Evolutionary conservation across 2,329 filamentous ascomycete genomes (phyloP), one percentile per base, ranked within the genome.

Genomic region (Huntiella bhutanensis): DNA sequence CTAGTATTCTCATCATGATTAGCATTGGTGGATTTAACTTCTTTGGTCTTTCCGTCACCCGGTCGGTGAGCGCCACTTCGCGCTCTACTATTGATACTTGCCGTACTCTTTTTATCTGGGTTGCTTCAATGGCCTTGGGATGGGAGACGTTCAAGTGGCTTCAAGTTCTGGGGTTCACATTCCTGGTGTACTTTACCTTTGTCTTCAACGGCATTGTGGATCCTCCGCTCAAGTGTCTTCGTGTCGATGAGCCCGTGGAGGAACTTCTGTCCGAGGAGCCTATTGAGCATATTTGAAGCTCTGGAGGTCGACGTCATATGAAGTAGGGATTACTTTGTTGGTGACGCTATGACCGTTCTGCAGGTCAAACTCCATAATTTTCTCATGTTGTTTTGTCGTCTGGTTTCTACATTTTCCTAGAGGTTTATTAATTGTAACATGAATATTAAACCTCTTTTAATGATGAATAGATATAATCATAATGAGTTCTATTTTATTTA

Each of bases 81-180:
- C 77, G 91, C 51, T 93, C 85, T 32, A 96, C 88, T 32, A 96
- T 98, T 55, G 91, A 98, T 61, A 98, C 91, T 1, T 96, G 87
- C 68, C 78, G 88, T 36, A 98, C 91, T 0, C 73, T 98, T 1
- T 96, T 98, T 65, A 96, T 98, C 63, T 98, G 91, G 91, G 72
- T 98, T 22, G 83, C 94, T 11, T 93, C 85, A 13, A 73, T 98
- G 4, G 84, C 82, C 3, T 73, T 98, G 2, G 87, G 87, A 51
- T 98, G 91, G 91, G 91, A 98, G 65, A 79, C 76, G 0, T 96
- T 98, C 73, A 96, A 96, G 64, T 92, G 84, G 81, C 73, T 98
- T 5, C 91, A 98, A 63, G 84, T 98, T 11, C 60, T 75, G 3
- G 91, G 91, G 1, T 98, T 98, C 55, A 82, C 66, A 1, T 65